A percentile compares a stretch with the other conserved stretches of the same genome.
These are phyloP conservation scores for Aspergillus niger DNA, from an alignment of 2,329 filamentous ascomycete species.

Conservation along the genomic window DNA sequence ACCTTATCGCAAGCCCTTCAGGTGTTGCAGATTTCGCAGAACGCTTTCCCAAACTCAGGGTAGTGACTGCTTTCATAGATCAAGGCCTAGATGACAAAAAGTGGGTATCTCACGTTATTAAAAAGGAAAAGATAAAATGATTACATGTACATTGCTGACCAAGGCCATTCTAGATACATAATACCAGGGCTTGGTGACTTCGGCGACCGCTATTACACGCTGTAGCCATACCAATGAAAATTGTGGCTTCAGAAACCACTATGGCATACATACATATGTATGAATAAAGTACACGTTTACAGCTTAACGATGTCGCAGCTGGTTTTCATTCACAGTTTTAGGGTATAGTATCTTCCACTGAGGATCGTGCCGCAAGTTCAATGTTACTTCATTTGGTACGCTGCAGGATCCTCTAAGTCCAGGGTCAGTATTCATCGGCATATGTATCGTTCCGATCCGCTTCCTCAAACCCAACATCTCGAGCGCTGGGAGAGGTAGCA, in stretches of 20 bases:
- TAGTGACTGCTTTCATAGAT: constrained; percentile 95
- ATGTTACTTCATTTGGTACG: constrained; percentile 7
- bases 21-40: constrained; percentile 86
- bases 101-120: constrained; percentile 57
- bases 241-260: not conserved
- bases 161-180: constrained; percentile 70
- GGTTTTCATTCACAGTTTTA: not conserved
- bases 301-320: not conserved
- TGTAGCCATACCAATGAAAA: constrained; percentile 52
- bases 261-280: not conserved
- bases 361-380: constrained; percentile 4
- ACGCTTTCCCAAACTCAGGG: constrained; percentile 83
- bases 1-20: constrained; percentile 95
- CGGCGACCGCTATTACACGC: constrained; percentile 92
- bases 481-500: constrained; percentile 22
- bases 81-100: constrained; percentile 97
- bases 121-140: not conserved
- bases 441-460: constrained; percentile 24
- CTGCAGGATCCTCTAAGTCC: constrained; percentile 19
- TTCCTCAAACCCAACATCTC: constrained; percentile 19
- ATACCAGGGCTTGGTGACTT: constrained; percentile 93
- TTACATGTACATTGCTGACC: constrained; percentile 12
- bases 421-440: constrained; percentile 34
- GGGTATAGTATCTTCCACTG: not conserved
- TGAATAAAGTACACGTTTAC: not conserved